Base-by-base conservation (phyloP, 2,329 filamentous ascomycete species). In the Epichloe coenophiala region DNA sequence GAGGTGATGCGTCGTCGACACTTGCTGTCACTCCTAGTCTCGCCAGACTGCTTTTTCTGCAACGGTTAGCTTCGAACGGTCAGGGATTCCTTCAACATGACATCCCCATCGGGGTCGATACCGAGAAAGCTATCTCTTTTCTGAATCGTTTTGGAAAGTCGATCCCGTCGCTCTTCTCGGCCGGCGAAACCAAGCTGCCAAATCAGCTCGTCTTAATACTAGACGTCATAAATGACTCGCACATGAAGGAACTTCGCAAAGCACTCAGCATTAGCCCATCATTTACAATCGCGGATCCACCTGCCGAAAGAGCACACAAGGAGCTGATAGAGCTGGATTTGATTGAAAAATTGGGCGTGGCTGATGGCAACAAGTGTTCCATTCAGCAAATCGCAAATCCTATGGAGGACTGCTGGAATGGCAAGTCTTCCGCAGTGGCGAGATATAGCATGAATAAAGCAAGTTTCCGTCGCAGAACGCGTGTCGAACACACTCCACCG, bases 71-170 rank as follows among this genome's bases (percentile, higher is more conserved):
- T 17, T 67, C 69, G 50, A 63, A 68, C 35, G 67, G 70, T 59
- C 71, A 71, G 59, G 74, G 70, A 55, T 71, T 72, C 56, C 71
- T 69, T 56, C 68, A 69, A 59, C 71, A 66, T 61, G 74, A 71
- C 58, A 68, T 73, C 48, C 71, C 68, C 38, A 62, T 66, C 31
- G 64, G 62, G 36, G 56, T 69, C 53, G 62, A 69, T 44, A 48
- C 59, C 23, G 68, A 74, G 51, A 71, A 77, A 41, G 73, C 76
- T 8, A 65, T 86, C 39, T 67, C 71, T 46, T 67, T 78, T 56
- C 69, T 88, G 59, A 78, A 80, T 59, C 68, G 68, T 47, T 85
- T 80, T 63, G 82, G 80, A 54, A 78, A 75, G 54, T 60, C 67
- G 33, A 65, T 74, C 6, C 57, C 67, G 49, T 63, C 71, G 19